A percentile compares a stretch with the other conserved stretches of the same genome.
These are phyloP conservation scores for Neoboletus magnificus DNA, from an alignment of 768 basidiomycete species.

Conservation along the genomic window DNA sequence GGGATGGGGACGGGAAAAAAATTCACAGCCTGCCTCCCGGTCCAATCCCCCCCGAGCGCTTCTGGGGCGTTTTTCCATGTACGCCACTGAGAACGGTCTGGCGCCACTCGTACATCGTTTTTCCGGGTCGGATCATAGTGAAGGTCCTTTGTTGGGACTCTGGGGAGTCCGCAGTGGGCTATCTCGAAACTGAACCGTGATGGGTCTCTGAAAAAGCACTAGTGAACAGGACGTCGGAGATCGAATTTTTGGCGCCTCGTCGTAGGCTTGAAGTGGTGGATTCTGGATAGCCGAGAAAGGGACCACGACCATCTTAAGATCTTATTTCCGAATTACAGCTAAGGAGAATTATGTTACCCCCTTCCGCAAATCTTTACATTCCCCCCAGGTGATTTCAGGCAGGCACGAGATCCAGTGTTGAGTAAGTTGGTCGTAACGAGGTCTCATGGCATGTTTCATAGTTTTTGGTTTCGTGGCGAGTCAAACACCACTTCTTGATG, in stretches of 20 bases:
- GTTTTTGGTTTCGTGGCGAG: not conserved
- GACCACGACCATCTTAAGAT: not conserved
- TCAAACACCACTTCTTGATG: too few relatives aligned
- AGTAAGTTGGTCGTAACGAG: too few relatives aligned
- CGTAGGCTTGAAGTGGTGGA: too few relatives aligned
- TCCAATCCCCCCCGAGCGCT: not conserved
- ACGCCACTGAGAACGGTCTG: not conserved
- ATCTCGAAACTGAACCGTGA: not conserved
- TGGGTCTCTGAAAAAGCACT: not conserved
- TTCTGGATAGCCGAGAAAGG: too few relatives aligned
- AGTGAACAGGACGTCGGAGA: not conserved
- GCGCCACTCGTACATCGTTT: not conserved
- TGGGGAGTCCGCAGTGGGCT: not conserved
- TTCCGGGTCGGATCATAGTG: not conserved
- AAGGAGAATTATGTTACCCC: too few relatives aligned
- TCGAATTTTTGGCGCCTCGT: not conserved
- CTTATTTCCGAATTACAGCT: too few relatives aligned
- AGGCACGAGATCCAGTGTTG: not conserved
- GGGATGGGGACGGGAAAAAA: not conserved
- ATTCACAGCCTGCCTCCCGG: not conserved
- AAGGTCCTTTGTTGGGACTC: too few relatives aligned
- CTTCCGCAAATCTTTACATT: not conserved
- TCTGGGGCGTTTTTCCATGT: not conserved
- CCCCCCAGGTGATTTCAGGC: not conserved
- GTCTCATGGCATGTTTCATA: not conserved